A percentile compares a stretch with the other conserved stretches of the same genome.
These are phyloP conservation scores for Fusarium ramigenum DNA, from an alignment of 2,329 filamentous ascomycete genomes.

Conservation along the genomic window DNA sequence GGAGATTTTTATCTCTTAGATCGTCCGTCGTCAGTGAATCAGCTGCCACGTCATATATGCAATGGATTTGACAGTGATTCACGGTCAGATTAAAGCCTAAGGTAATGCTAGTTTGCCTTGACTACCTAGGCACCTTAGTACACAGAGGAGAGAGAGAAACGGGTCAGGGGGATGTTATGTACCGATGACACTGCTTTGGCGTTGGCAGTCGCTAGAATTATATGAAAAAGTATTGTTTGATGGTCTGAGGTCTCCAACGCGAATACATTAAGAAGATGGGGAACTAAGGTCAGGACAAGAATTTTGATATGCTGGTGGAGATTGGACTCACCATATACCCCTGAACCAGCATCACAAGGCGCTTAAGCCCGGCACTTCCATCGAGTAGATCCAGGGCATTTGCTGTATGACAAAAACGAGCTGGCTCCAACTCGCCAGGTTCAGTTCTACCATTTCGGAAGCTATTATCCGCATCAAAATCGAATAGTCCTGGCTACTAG, in stretches of 20 bases:
- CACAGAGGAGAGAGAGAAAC: too few species aligned
- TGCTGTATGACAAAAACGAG: background rate
- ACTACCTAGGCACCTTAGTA: too few species aligned
- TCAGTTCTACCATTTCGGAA: background rate
- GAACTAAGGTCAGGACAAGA: fast-evolving
- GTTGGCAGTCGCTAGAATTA: too few species aligned
- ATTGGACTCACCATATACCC: background rate
- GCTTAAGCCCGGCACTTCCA: background rate
- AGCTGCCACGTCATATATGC: background rate
- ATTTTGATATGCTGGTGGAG: background rate
- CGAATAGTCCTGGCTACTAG: background rate
- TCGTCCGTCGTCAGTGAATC: background rate
- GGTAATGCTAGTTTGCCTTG: too few species aligned
- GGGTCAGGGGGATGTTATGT: too few species aligned
- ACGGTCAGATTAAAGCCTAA: background rate
- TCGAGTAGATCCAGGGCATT: slow-evolving; percentile 8
- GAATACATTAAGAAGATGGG: too few species aligned
- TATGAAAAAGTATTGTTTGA: too few species aligned
- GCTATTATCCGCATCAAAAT: background rate
- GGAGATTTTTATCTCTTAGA: background rate
- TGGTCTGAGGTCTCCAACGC: too few species aligned
- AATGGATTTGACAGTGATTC: background rate
- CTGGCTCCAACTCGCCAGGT: background rate
- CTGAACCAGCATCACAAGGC: background rate
- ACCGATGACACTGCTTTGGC: too few species aligned